Evolutionary conservation across 2,329 filamentous ascomycete genomes (phyloP), one percentile per base, ranked within the genome.

Genomic region (Xylaria arbuscula): DNA sequence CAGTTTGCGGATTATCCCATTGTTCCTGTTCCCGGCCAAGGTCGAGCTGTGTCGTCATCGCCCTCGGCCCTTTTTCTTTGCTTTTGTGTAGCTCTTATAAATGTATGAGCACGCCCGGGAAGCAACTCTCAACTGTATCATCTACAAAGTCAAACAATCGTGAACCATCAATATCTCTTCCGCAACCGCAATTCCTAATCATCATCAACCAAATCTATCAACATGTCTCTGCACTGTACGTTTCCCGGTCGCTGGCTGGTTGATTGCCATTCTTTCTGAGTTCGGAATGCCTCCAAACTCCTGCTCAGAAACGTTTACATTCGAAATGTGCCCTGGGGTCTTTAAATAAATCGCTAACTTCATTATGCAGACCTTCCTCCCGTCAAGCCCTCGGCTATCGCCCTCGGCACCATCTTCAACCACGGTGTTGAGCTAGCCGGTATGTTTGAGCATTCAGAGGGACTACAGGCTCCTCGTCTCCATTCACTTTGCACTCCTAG

Each of bases 321-420:
- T 28, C 38, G 36, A 45, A 10, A n/a, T 28, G 15, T 9, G 7
- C 15, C 13, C 8, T 17, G 15, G 13, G n/a, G 40, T 8, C 8
- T 11, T 40, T 24, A 1, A 32, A 42, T n/a, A 45, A 45, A 3
- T 50, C 1, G 24, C 68, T 70, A 22, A 70, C 54, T 51, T 3
- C 0, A 38, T 62, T 17, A 2, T 22, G 19, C 67, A 88, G 86
- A 89, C 78, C 84, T 89, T 40, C 87, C 87, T 72, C 80, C 94
- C 75, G 96, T 99, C 80, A 98, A 98, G 91, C 96, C 96, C 76
- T 98, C 94, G 79, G 95, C 96, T 78, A 97, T 99, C 80, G 96
- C 95, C 79, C 89, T 98, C 78, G 96, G 96, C 84, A 96, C 94
- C 72, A 85, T 94, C 82, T 99, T 98, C 90, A 98, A 92, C 88